Evolutionary conservation across 139 green algal genomes (phyloP), one percentile per base, ranked within the genome.

Genomic region (Closterium sp.): DNA sequence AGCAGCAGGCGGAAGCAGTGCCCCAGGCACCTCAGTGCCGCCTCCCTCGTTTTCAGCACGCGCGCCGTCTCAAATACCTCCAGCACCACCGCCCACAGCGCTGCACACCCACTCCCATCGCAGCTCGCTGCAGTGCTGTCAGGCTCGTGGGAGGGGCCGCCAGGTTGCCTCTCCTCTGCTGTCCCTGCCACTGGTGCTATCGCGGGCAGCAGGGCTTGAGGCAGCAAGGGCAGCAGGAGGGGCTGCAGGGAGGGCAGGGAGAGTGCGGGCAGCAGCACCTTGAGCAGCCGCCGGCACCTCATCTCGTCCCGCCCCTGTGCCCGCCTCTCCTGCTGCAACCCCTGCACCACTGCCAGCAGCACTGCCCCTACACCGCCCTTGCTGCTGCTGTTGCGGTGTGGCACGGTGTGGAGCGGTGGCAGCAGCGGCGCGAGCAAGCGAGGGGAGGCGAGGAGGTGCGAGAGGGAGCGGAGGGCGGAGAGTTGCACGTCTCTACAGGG

Each of bases 1-100:
- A 94, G 29, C 31, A 94, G 70, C 27, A 38, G 34, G 85, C 89
- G 87, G 22, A 94, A 32, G 88, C 91, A 94, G 30, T 42, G 28
- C 29, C 91, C 91, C 30, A 94, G 86, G 89, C 91, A 94, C 22
- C 50, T 79, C 89, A 94, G 88, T 2, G 91, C 91, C 10, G 70
- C 85, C 62, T 94, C 91, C 11, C 45, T 89, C 22, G 34, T 94
- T 84, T 94, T 94, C 9, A 45, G 38, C 31, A 94, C 90, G 4
- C 91, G 30, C 2, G 91, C 28, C 19, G 21, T 32, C 89, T 70
- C 29, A 10, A 90, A 94, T 9, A 93, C 34, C 17, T 31, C 38
- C 31, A 89, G n/a, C 45, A 94, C 86, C 70, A 86, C 42, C 34
- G 28, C 29, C 91, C 91, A 94, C 70, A 94, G 90, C 70, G 50